A percentile compares a stretch with the other conserved stretches of the same genome.
Conservation (phyloP, 306 rosid species). For the Begonia loranthoides region DNA sequence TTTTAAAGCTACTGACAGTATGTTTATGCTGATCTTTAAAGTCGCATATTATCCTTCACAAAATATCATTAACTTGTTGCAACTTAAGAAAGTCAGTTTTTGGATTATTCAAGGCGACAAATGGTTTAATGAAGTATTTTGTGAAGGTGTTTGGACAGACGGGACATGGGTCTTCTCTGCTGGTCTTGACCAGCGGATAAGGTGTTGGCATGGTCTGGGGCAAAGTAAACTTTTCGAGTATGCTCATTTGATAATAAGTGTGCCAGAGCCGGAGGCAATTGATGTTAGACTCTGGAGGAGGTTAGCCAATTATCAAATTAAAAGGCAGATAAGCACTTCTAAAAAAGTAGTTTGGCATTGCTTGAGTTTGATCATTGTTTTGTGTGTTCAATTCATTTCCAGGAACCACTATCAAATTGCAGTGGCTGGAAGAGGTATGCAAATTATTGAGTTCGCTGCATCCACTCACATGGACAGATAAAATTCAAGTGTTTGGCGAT, state of each 20-base stretch:
- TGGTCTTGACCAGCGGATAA: conserved; percentile 92
- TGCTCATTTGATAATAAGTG: conserved; percentile 52
- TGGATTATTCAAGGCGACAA: too few relatives aligned
- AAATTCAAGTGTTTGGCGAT: conserved; percentile 9
- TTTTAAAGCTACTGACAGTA: too few relatives aligned
- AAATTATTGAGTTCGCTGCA: conserved; percentile 58
- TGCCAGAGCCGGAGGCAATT: conserved; percentile 91
- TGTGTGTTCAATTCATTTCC: conserved; percentile 8
- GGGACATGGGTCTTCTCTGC: conserved; percentile 92
- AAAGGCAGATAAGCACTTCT: not conserved
- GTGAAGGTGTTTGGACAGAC: conserved; percentile 91
- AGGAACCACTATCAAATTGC: conserved; percentile 80
- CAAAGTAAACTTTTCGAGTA: conserved; percentile 43
- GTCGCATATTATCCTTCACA: too few relatives aligned
- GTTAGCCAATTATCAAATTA: conserved; percentile 23
- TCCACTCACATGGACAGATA: conserved; percentile 10
- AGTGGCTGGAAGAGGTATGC: conserved; percentile 97
- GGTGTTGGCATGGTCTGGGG: conserved; percentile 62
- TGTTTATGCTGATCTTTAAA: too few relatives aligned
- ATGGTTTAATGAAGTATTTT: conserved; percentile 1
- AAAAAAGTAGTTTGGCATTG: not conserved
- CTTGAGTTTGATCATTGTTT: conserved; percentile 7
- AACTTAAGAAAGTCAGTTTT: too few relatives aligned
- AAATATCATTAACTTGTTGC: too few relatives aligned
- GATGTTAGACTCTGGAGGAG: conserved; percentile 67